Conservation (phyloP, 805 yeast species). For the Teunomyces tritomae region DNA sequence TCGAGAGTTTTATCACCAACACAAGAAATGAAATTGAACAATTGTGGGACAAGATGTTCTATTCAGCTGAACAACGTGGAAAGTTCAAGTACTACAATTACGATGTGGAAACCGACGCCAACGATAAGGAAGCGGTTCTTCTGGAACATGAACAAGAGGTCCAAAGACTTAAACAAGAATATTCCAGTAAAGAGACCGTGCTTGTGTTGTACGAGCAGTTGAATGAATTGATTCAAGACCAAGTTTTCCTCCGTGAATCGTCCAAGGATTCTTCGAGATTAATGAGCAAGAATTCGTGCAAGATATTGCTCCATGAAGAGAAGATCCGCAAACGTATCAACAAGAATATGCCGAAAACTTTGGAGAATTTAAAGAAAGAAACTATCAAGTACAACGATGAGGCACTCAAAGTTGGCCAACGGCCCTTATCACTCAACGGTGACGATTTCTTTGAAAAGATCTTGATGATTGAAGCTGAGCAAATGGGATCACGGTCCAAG, state of each 20-base stretch:
- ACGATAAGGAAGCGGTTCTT: slow-evolving; percentile 58
- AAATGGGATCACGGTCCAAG: slow-evolving; percentile 3
- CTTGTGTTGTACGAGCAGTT: slow-evolving; percentile 56
- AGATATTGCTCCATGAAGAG: slow-evolving; percentile 77
- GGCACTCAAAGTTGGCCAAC: slow-evolving; percentile 16
- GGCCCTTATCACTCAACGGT: slow-evolving; percentile 42
- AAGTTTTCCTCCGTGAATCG: slow-evolving; percentile 60
- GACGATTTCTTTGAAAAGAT: slow-evolving; percentile 44
- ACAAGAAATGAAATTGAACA: slow-evolving; percentile 57
- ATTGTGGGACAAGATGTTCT: slow-evolving; percentile 63
- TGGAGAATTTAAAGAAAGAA: slow-evolving; percentile 48
- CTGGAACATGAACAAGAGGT: slow-evolving; percentile 66
- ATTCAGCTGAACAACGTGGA: slow-evolving; percentile 48
- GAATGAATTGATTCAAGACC: slow-evolving; percentile 56
- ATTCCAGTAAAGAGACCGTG: slow-evolving; percentile 51
- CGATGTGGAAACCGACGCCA: slow-evolving; percentile 32
- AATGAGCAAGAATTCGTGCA: slow-evolving; percentile 71
- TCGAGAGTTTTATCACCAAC: slow-evolving; percentile 66
- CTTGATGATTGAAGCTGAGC: slow-evolving; percentile 27
- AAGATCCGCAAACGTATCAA: slow-evolving; percentile 63
- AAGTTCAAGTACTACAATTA: slow-evolving; percentile 43
- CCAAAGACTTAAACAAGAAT: slow-evolving; percentile 46
- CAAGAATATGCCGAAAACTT: slow-evolving; percentile 65
- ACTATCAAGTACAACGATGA: slow-evolving; percentile 48
- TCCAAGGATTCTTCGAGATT: slow-evolving; percentile 79